Base-by-base conservation (phyloP, 2,329 filamentous ascomycete genomes). In the Lachnellula cervina region DNA sequence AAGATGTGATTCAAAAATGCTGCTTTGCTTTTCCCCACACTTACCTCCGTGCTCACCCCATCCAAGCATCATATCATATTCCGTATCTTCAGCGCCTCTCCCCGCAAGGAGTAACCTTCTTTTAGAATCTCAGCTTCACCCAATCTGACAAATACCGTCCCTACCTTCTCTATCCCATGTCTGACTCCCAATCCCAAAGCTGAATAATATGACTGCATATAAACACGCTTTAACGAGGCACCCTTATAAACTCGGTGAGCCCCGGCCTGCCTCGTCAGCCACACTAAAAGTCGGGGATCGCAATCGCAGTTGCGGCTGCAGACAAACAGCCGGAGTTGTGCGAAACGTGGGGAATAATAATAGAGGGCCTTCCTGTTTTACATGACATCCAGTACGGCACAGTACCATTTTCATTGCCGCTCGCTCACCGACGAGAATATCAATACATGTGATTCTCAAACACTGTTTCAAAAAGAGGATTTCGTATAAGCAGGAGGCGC, bases 301-400 rank as follows among this genome's bases (percentile, higher is more conserved):
- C 28, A 37, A 32, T 32, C 28, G 28, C 28, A 11, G 28, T 32
- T 3, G 2, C 28, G 2, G 28, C 11, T 8, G 28, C 28, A 32
- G 28, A 32, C 28, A 32, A 43, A 49, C 19, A 38, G 38, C 21
- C 51, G 28, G 42, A 25, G 43, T 17, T 46, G 44, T 34, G 51
- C 51, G 35, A 54, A 54, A 54, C 51, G 51, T 54, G 51, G 51
- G 51, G 51, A 54, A 54, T 49, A 2, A 11, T 11, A 32, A 11
- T 11, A 4, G 9, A 11, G 42, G 42, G n/a, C 7, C 4, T 13
- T 23, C 21, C n/a, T 19, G 40, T 49, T 42, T 42, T 54, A 44
- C 43, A n/a, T 25, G 4, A 7, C 16, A 8, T 32, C 14, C 16
- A 16, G 5, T 42, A 21, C 42, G 5, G 25, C 6, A 25, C 4